These are phyloP conservation scores for Monosporozyma solicola DNA, from an alignment of 805 yeast genomes.

Conservation along the genomic window DNA sequence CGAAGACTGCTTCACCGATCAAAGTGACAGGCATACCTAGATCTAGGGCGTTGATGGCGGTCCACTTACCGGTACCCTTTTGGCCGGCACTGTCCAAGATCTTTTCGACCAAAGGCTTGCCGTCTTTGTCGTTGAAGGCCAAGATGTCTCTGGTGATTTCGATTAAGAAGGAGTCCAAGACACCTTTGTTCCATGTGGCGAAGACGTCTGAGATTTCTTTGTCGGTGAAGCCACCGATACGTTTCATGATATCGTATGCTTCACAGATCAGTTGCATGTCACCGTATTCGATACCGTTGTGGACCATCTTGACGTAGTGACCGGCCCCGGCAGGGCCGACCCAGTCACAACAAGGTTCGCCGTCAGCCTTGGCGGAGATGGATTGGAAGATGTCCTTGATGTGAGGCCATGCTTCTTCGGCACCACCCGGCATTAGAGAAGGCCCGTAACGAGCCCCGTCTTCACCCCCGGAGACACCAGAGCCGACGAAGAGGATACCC, in stretches of 20 bases:
- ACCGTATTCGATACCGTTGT: slow-evolving; percentile 99
- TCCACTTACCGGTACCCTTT: slow-evolving; percentile 99
- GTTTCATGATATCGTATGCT: slow-evolving; percentile 93
- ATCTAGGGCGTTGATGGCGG: slow-evolving; percentile 95
- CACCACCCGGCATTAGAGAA: slow-evolving; percentile 99
- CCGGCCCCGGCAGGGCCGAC: slow-evolving; percentile 99
- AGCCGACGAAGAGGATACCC: slow-evolving; percentile 91
- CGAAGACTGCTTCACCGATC: slow-evolving; percentile 97
- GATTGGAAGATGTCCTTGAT: slow-evolving; percentile 94
- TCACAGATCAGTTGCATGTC: slow-evolving; percentile 99
- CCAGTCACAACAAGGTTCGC: slow-evolving; percentile 99
- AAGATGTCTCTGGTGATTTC: slow-evolving; percentile 95
- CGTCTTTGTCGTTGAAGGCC: slow-evolving; percentile 81
- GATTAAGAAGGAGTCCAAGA: slow-evolving; percentile 89
- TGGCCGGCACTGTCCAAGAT: slow-evolving; percentile 96
- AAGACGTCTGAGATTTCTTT: slow-evolving; percentile 92
- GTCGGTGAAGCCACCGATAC: slow-evolving; percentile 84
- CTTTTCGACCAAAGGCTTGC: slow-evolving; percentile 91
- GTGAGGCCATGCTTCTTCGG: slow-evolving; percentile 97
- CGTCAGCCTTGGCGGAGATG: slow-evolving; percentile 91
- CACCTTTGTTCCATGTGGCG: slow-evolving; percentile 92
- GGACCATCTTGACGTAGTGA: slow-evolving; percentile 98
- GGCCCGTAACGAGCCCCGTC: slow-evolving; percentile 99
- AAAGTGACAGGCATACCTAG: slow-evolving; percentile 97
- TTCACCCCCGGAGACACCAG: slow-evolving; percentile 99